A percentile compares a stretch with the other conserved stretches of the same genome.
These are phyloP conservation scores for Aspergillus sclerotialis DNA, from an alignment of 2,329 filamentous ascomycete genomes.

Conservation along the genomic window DNA sequence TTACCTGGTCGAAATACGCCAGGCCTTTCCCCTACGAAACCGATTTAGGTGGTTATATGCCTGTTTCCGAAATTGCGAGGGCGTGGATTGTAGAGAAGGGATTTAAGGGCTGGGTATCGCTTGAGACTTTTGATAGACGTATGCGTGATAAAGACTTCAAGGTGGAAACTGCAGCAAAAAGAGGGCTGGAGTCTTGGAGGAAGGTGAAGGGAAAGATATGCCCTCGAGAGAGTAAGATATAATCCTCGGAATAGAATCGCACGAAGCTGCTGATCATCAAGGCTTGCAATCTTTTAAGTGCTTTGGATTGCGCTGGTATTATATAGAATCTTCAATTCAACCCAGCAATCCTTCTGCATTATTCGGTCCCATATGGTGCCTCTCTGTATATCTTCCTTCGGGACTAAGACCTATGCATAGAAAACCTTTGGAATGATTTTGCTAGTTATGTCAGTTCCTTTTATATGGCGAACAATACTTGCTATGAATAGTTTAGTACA, in stretches of 20 bases:
- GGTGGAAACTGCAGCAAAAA: constrained; percentile 10
- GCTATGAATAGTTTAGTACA: too few relatives aligned
- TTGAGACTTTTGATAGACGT: constrained; percentile 27
- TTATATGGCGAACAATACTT: too few relatives aligned
- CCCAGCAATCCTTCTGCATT: neutral
- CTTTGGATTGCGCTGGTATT: too few relatives aligned
- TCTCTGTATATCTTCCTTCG: too few relatives aligned
- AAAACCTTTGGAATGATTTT: too few relatives aligned
- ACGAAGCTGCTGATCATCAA: neutral
- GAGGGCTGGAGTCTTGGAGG: constrained; percentile 14
- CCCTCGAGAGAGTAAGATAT: neutral
- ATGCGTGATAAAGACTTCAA: constrained; percentile 14
- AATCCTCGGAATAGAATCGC: too few relatives aligned
- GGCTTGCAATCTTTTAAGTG: neutral
- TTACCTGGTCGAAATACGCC: constrained; percentile 24
- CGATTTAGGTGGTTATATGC: constrained; percentile 19
- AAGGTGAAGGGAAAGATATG: constrained; percentile 7
- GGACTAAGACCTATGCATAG: too few relatives aligned
- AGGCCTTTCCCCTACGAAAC: constrained; percentile 25
- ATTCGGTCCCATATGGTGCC: too few relatives aligned
- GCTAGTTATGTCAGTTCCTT: too few relatives aligned
- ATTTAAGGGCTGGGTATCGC: constrained; percentile 25
- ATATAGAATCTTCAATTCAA: neutral
- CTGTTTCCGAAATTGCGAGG: constrained; percentile 19
- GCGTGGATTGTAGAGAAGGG: constrained; percentile 23